Conservation (phyloP, 257 asterid genomes). For the Solanum appendiculatum region DNA sequence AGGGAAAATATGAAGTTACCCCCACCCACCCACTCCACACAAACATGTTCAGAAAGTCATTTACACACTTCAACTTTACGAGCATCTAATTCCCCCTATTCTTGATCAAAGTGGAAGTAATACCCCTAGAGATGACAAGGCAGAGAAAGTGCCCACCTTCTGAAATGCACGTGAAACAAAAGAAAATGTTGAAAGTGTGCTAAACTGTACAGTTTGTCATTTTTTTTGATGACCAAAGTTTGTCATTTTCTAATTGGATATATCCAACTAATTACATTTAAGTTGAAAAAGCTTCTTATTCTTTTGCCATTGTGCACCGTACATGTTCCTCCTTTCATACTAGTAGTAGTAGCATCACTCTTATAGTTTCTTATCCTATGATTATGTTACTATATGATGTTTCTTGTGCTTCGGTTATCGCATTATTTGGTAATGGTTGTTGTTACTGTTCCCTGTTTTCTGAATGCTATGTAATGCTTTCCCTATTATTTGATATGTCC, state of each 20-base stretch:
- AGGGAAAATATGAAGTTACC: neutral
- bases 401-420: neutral
- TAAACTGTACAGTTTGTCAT: neutral
- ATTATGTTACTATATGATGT: neutral
- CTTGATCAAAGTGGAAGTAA: neutral
- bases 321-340: neutral
- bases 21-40: neutral
- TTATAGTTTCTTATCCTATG: neutral
- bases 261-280: neutral
- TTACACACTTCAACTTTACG: neutral
- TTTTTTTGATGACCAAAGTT: too few relatives aligned
- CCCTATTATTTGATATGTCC: neutral
- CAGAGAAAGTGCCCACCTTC: neutral
- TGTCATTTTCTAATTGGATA: neutral
- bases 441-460: neutral
- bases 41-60: neutral
- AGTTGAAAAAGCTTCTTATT: neutral
- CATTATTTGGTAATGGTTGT: neutral
- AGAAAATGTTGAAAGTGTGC: neutral
- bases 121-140: neutral
- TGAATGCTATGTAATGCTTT: neutral
- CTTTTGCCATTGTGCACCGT: neutral
- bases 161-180: neutral
- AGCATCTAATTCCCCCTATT: neutral
- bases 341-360: neutral